Evolutionary conservation across 2,329 filamentous ascomycete genomes (phyloP).

Genomic region (Neospermospora avenae): DNA sequence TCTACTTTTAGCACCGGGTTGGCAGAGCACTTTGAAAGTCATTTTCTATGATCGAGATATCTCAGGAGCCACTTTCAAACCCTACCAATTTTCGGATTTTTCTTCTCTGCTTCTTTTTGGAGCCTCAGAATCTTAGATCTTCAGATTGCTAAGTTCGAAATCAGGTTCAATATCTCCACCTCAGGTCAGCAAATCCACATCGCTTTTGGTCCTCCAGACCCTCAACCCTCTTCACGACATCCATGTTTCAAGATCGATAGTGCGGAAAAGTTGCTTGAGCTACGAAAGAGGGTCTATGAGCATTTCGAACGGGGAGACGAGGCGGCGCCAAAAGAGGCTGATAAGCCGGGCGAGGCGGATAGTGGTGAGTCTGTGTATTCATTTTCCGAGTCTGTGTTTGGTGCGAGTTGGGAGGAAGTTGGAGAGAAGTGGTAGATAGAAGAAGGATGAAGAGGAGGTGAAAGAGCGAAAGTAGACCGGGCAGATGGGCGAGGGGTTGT

Average conservation of each 20-base stretch:
- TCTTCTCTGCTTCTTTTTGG: no score
- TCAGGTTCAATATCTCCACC: constrained; percentile 52
- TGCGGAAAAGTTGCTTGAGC: constrained; percentile 43
- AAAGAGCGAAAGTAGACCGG: background rate
- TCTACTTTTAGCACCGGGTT: no score
- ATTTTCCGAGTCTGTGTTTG: background rate
- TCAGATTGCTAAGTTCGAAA: background rate
- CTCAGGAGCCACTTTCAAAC: no score
- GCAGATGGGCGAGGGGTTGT: background rate
- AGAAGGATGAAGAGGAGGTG: background rate
- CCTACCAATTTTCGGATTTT: no score
- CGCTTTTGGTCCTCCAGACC: constrained; percentile 37
- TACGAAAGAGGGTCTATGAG: constrained; percentile 49
- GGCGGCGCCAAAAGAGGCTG: constrained; percentile 50
- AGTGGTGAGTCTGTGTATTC: constrained; percentile 35
- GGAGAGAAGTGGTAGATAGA: background rate
- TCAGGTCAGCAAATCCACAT: constrained; percentile 55
- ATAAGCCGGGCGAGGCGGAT: constrained; percentile 49
- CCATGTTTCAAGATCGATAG: constrained; percentile 55
- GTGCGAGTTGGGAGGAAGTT: background rate
- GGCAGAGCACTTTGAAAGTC: no score
- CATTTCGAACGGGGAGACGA: constrained; percentile 47
- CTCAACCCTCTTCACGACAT: constrained; percentile 46
- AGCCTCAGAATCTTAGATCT: no score
- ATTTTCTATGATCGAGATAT: no score